Base-by-base conservation (phyloP, 2,329 filamentous ascomycete genomes). In the Penicillium sp. region DNA sequence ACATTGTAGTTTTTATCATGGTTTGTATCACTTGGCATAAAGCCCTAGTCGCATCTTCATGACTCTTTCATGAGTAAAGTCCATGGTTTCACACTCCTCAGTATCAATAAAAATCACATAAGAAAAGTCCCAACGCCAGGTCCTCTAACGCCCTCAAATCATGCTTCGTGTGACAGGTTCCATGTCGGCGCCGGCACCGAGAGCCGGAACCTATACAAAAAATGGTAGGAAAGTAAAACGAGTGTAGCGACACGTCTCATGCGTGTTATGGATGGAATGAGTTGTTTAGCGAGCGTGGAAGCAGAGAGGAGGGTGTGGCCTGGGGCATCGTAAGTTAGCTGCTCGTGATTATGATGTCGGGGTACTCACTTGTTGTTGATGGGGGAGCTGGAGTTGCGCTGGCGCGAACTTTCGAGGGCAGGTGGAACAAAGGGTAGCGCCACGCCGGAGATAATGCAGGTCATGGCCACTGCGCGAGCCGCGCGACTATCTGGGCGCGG, bases 371-470 rank as follows among this genome's bases (percentile, higher is more conserved):
- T 76, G 55, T 69, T 73, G 46, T 69, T 68, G 60, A 73, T 72
- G 14, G 74, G 69, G 48, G 71, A 73, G 33, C 73, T 73, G 13
- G 67, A 67, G 44, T 71, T 76, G 60, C 69, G 72, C 59, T 78
- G 74, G 33, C 75, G 71, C 33, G 75, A 77, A 57, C 77, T 79
- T 58, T 79, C 77, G 11, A 80, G 67, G 4, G 78, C 78, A 7
- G 78, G 78, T 27, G 78, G 78, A 3, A 79, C 72, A 59, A 79
- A 80, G 5, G 78, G 78, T 5, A 79, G 65, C 19, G 78, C 70
- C 21, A 79, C 76, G 2, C 74, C 76, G 1, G 76, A 75, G 42
- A 74, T 66, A 14, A 80, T 69, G 58, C 76, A 77, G 14, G 75
- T 75, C 51, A 69, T 71, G 46, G 76, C 71, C 29, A 79, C 62